These are phyloP conservation scores for Rhexocercosporidium sp. DNA, from an alignment of 2,329 filamentous ascomycete genomes.

Conservation along the genomic window DNA sequence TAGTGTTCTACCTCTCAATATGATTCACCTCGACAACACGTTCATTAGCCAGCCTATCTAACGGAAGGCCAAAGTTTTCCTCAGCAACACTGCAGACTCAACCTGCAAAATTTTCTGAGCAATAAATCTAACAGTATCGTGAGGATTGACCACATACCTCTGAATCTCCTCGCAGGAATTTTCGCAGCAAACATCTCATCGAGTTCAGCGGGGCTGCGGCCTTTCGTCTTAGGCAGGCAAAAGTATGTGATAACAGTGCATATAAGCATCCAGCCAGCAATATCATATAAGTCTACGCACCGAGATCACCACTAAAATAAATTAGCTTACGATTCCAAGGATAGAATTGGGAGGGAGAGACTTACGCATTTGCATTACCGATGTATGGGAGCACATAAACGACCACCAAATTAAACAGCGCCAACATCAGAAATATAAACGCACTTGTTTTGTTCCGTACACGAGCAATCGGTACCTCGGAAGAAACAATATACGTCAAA, in stretches of 20 bases:
- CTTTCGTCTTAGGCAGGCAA: constrained; percentile 33
- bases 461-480: neutral
- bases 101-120: too few species aligned
- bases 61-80: too few species aligned
- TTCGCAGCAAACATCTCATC: constrained; percentile 48
- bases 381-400: neutral
- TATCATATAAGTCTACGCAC: neutral
- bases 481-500: neutral
- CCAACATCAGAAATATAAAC: neutral
- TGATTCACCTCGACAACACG: too few species aligned
- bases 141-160: too few species aligned
- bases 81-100: too few species aligned
- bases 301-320: neutral
- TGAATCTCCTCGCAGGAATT: constrained; percentile 40
- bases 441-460: neutral
- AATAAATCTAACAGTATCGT: too few species aligned
- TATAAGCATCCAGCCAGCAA: neutral
- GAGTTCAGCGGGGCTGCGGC: constrained; percentile 50
- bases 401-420: neutral
- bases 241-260: neutral
- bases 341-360: neutral
- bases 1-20: too few species aligned
- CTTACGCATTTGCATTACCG: neutral
- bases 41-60: too few species aligned
- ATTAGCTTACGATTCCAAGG: neutral